Base-by-base conservation (phyloP, 441 rosid genomes). In the Flueggea neowawraea region DNA sequence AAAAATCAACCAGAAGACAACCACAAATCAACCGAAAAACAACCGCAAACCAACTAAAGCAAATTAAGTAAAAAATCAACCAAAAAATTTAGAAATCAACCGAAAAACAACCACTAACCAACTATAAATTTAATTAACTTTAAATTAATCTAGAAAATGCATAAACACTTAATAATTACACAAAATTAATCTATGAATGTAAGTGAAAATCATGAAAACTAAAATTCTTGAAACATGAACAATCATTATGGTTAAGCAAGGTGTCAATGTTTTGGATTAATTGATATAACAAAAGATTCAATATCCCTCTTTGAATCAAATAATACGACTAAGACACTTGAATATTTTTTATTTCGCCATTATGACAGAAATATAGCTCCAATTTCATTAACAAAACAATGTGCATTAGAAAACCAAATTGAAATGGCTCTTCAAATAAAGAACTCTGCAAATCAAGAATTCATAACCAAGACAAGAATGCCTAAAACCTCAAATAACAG, bases 201-300 rank as follows among this genome's bases (percentile, higher is more conserved):
- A 22, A 22, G 28, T 22, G 28, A 22, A 22, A 22, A 22, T 22
- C 1, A 22, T 22, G 2, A 22, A 22, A 22, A 22, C 28, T 22
- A 22, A 22, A 22, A 22, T 22, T 85, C 96, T 95, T 86, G 84
- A 75, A 78, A 68, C 55, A 83, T 67, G 31, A 72, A 17, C 58
- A 55, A 68, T 55, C 57, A 65, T 74, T 45, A 76, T 69, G 74
- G 50, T 57, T 50, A 71, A 17, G 65, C 54, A 31, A 57, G 44
- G 64, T 55, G 61, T 55, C 53, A 53, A 16, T 33, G 44, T 13
- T 45, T 52, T 68, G 16, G 47, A 60, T 43, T 55, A 44, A 55
- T 33, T 32, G 31, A 41, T 13, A 43, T 54, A 12, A 48, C 31
- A 9, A 33, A 5, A 54, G 28, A 31, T 54, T n/a, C n/a, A 52